Evolutionary conservation across 495 filamentous ascomycete genomes (phyloP).

Genomic region (Endocarpon pusillum): DNA sequence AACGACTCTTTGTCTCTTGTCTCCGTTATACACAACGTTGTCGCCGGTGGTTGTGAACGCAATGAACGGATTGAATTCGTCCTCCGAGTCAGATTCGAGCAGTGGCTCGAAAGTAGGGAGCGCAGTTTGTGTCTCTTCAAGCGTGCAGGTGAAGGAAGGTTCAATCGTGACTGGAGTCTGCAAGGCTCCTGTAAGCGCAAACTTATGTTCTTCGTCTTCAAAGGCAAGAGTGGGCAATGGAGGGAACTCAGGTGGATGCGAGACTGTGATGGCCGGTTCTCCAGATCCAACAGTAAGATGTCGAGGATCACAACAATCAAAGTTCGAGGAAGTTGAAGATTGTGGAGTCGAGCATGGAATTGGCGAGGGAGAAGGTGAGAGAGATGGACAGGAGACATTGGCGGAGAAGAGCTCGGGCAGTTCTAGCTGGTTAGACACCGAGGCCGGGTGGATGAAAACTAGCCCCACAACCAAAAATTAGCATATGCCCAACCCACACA

Average conservation of each 20-base stretch:
- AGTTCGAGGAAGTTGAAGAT: constrained; percentile 43
- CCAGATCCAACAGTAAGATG: constrained; percentile 53
- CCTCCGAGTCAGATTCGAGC: constrained; percentile 83
- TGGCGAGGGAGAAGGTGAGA: constrained; percentile 47
- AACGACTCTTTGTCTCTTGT: constrained; percentile 63
- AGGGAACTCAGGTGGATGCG: constrained; percentile 45
- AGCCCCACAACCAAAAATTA: background rate
- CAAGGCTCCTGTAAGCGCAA: constrained; percentile 45
- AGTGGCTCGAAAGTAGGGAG: constrained; percentile 68
- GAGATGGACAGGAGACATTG: constrained; percentile 55
- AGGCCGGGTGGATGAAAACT: constrained; percentile 73
- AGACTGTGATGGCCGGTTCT: constrained; percentile 34
- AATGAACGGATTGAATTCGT: constrained; percentile 69
- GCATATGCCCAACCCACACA: constrained; percentile 2
- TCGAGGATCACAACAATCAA: constrained; percentile 85
- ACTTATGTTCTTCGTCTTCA: constrained; percentile 62
- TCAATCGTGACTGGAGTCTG: constrained; percentile 36
- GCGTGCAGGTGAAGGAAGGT: constrained; percentile 26
- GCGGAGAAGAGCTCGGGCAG: constrained; percentile 57
- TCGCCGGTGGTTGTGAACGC: constrained; percentile 41
- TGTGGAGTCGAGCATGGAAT: constrained; percentile 48
- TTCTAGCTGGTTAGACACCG: constrained; percentile 45
- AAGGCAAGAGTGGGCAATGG: constrained; percentile 49
- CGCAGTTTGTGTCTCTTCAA: constrained; percentile 35
- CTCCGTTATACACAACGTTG: constrained; percentile 46